These are phyloP conservation scores for Triticum timopheevii DNA, from an alignment of 176 grass and related monocot species.

Conservation along the genomic window DNA sequence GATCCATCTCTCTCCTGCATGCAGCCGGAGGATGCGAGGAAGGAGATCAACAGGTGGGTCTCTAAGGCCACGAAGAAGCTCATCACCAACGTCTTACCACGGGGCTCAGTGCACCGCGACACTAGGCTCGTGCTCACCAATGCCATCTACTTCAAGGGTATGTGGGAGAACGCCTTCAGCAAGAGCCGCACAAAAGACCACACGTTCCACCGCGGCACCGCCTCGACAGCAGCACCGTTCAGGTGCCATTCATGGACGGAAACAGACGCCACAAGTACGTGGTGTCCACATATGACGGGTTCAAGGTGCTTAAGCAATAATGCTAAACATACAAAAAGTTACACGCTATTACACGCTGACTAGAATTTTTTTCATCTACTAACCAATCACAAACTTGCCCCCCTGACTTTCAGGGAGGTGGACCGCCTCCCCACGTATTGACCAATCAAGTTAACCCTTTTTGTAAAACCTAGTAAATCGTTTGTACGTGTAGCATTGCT, in stretches of 20 bases:
- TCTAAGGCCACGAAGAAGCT: slow-evolving; percentile 4
- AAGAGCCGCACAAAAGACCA: neutral
- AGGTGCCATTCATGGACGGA: slow-evolving; percentile 1
- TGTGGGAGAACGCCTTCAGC: neutral
- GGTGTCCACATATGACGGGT: neutral
- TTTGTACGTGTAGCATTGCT: neutral
- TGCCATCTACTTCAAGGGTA: slow-evolving; percentile 21
- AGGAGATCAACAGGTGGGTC: slow-evolving; percentile 27
- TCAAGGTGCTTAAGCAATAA: neutral
- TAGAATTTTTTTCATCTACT: too few species aligned
- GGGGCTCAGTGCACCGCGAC: neutral
- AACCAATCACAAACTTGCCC: too few species aligned
- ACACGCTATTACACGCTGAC: too few species aligned
- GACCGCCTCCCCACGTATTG: too few species aligned
- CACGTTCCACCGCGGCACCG: neutral
- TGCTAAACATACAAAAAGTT: too few species aligned
- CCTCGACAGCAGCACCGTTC: neutral
- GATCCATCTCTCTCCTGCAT: neutral
- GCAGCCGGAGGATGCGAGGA: neutral
- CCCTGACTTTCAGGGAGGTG: too few species aligned
- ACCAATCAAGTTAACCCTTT: too few species aligned
- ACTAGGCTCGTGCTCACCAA: slow-evolving; percentile 33
- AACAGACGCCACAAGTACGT: neutral
- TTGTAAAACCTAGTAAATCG: too few species aligned
- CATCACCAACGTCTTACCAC: slow-evolving; percentile 24